A percentile compares a stretch with the other conserved stretches of the same genome.
These are phyloP conservation scores for Backusella australiensis DNA, from an alignment of 192 early-diverging fungal species.

Conservation along the genomic window DNA sequence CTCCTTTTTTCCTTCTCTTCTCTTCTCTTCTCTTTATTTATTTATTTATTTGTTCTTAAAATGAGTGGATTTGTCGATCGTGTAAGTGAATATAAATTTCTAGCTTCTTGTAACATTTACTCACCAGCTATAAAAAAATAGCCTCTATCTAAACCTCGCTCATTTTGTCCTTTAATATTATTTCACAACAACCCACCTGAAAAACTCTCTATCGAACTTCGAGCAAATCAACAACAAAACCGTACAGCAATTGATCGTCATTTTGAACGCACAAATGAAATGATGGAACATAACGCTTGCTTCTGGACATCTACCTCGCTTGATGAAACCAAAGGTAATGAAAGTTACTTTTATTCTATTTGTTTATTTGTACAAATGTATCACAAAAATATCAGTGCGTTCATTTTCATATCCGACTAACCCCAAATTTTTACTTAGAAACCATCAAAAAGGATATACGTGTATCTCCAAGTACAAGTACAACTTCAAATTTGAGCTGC, in stretches of 20 bases:
- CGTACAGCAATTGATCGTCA: conserved; percentile 20
- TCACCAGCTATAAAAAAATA: neutral
- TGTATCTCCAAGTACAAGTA: conserved; percentile 29
- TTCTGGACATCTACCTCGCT: conserved; percentile 15
- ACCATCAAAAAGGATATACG: conserved; percentile 13
- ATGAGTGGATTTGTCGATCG: neutral
- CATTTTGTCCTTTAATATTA: conserved; percentile 18
- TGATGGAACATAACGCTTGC: conserved; percentile 21
- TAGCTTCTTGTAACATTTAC: neutral
- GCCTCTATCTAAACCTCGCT: conserved; percentile 8
- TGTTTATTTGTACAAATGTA: neutral
- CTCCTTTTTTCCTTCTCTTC: conserved; percentile 12
- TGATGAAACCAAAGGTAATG: conserved; percentile 1
- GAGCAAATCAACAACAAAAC: neutral
- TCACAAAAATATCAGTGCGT: conserved; percentile 10
- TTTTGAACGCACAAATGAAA: conserved; percentile 18
- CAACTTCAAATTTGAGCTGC: conserved; percentile 24
- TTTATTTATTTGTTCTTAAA: neutral
- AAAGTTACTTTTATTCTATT: neutral
- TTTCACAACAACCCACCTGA: conserved; percentile 12
- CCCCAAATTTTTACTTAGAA: conserved; percentile 5
- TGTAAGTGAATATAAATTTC: neutral
- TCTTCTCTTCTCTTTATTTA: neutral
- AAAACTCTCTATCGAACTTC: neutral
- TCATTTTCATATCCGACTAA: neutral